Conservation (phyloP, 164 flowering plant species). For the Dillenia turbinata region DNA sequence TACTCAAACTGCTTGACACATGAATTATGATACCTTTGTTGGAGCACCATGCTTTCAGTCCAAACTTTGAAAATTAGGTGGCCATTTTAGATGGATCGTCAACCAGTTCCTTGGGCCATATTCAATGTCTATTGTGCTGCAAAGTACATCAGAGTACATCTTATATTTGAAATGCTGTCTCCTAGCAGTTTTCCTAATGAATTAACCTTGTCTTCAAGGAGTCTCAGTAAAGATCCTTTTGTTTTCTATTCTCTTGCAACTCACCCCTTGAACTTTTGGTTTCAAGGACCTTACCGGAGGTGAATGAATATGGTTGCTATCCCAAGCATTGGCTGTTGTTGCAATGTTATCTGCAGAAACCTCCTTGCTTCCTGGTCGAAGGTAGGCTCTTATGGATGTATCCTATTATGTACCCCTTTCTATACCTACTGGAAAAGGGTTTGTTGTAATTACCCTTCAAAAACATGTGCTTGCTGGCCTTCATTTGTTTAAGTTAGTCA, state of each 20-base stretch:
- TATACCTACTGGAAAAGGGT: background rate
- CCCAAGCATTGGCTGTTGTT: constrained; percentile 89
- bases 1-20: too few relatives aligned
- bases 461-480: background rate
- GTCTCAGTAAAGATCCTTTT: background rate
- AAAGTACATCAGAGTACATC: too few relatives aligned
- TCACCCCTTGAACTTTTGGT: constrained; percentile 97
- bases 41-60: too few relatives aligned
- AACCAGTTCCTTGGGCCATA: too few relatives aligned
- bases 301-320: constrained; percentile 81
- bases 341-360: constrained; percentile 97
- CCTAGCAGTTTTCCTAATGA: too few relatives aligned
- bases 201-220: too few relatives aligned
- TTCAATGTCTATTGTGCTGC: too few relatives aligned
- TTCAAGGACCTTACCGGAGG: constrained; percentile 85
- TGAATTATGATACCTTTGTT: too few relatives aligned
- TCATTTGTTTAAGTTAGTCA: too few relatives aligned
- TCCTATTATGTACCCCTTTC: background rate
- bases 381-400: constrained; percentile 26
- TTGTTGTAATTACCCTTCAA: constrained; percentile 1
- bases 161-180: too few relatives aligned
- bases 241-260: constrained; percentile 26
- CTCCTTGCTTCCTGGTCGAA: constrained; percentile 60
- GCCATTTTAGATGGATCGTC: too few relatives aligned
- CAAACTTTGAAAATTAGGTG: too few relatives aligned